phyloP scores from a whole-genome alignment of 1,284 basidiomycete species.

The Omphalotus olearius region DNA sequence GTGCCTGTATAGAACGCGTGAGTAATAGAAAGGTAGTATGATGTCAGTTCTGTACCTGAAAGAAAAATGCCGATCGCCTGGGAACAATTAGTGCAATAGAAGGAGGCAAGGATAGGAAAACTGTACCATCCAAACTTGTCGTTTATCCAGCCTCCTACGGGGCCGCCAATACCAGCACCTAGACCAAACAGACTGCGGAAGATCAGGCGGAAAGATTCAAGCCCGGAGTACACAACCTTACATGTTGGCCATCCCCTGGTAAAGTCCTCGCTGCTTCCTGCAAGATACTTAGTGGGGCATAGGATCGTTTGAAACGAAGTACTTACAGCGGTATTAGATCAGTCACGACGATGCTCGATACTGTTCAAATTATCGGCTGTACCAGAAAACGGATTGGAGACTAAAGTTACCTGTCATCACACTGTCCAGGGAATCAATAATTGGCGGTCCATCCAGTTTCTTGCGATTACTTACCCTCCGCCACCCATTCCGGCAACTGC shows the following conservation, averaged over 20 bases:
- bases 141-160: slow-evolving; percentile 85
- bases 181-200: slow-evolving; percentile 62
- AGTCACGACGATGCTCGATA: slow-evolving; percentile 71
- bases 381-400: slow-evolving; percentile 4
- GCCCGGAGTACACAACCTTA: slow-evolving; percentile 28
- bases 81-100: slow-evolving; percentile 17
- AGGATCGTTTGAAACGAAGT: slow-evolving; percentile 5
- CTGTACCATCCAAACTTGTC: slow-evolving; percentile 80
- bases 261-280: slow-evolving; percentile 82
- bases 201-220: background rate
- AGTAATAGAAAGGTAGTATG: slow-evolving; percentile 12
- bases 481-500: slow-evolving; percentile 89
- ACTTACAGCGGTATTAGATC: slow-evolving; percentile 80
- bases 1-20: slow-evolving; percentile 45
- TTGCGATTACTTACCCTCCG: slow-evolving; percentile 57
- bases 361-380: slow-evolving; percentile 34
- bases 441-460: slow-evolving; percentile 13
- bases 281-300: slow-evolving; percentile 10
- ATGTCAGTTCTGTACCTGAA: slow-evolving; percentile 44
- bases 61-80: slow-evolving; percentile 66
- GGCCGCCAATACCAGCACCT: slow-evolving; percentile 82
- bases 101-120: slow-evolving; percentile 1
- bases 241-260: slow-evolving; percentile 89
- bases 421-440: slow-evolving; percentile 28
- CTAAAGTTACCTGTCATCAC: slow-evolving; percentile 71